Base-by-base conservation (phyloP, 2,329 filamentous ascomycete genomes). In the Hymenoscyphus infarciens region DNA sequence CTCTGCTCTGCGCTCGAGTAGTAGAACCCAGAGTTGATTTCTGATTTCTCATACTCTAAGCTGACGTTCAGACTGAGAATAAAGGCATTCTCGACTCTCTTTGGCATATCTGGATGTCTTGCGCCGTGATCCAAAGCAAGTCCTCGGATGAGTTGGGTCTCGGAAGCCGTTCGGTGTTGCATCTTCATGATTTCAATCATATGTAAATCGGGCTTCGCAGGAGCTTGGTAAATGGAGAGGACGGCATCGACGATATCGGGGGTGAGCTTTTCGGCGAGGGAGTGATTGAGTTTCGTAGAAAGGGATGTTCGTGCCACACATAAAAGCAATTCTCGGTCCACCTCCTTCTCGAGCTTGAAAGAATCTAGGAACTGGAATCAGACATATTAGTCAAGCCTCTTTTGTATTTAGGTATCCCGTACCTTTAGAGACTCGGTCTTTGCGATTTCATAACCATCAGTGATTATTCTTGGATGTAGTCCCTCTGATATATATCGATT, bases 161-260 rank as follows among this genome's bases (percentile, higher is more conserved):
- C 95, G 35, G 95, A 91, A 63, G 94, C 93, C 59, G 91, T 92
- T 71, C 94, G 90, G 81, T 99, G 95, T 81, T 99, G 95, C 94
- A 99, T 98, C 77, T 96, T 98, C 95, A 99, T 99, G 73, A 99
- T 98, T 79, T 99, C 95, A 69, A 99, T 85, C 95, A 99, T 99
- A 82, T 98, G 94, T 74, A 99, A 79, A 79, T 99, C 95, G 62
- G 96, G 96, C 81, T 98, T 98, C 66, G 86, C 87, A 29, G 91
- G 91, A 19, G 91, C 82, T 76, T 92, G 85, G 81, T 97, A 93
- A 76, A 99, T 99, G 68, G 95, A 86, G 62, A 99, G 87, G 56
- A 99, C 95, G 64, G 95, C 91, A 75, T 99, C 95, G 73, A 98
- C 95, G 73, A 99, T 97, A 72, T 92, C 90, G 63, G 95, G 92